phyloP scores from a whole-genome alignment of 805 yeast genomes.

The Candida dajiaensis region DNA sequence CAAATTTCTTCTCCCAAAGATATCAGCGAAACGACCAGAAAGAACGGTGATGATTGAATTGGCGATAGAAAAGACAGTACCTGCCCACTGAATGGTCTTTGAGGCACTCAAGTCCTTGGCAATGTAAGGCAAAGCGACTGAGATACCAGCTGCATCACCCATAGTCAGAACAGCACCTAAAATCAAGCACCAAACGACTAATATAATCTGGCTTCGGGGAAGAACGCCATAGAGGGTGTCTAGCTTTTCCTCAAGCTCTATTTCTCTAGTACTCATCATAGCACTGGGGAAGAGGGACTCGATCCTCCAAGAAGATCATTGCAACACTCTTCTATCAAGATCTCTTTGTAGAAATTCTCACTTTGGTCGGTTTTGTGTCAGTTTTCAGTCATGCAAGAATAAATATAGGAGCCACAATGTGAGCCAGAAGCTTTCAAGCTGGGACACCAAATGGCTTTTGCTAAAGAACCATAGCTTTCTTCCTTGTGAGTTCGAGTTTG shows the following conservation, averaged over 20 bases:
- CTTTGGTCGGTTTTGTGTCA: too few relatives aligned
- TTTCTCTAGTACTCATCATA: not conserved
- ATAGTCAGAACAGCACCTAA: conserved; percentile 1
- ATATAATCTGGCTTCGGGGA: not conserved
- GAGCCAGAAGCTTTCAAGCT: too few relatives aligned
- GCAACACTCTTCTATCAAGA: not conserved
- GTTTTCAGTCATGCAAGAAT: too few relatives aligned
- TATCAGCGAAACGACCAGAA: conserved; percentile 50
- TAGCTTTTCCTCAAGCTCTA: conserved; percentile 4
- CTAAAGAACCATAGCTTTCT: too few relatives aligned
- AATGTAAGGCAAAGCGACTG: conserved; percentile 42
- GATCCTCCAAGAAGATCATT: not conserved
- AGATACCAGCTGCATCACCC: conserved; percentile 41
- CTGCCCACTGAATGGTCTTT: conserved; percentile 53
- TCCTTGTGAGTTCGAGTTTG: too few relatives aligned
- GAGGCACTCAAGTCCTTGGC: conserved; percentile 40
- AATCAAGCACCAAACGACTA: not conserved
- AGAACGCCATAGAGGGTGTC: conserved; percentile 5
- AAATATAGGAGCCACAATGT: too few relatives aligned
- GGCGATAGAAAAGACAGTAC: conserved; percentile 47
- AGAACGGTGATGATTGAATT: conserved; percentile 47
- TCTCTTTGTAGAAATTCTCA: not conserved
- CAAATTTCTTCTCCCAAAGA: conserved; percentile 45
- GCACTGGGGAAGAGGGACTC: too few relatives aligned
- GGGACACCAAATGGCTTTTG: too few relatives aligned